These are phyloP conservation scores for Fagopyrum homotropicum DNA, from an alignment of 148 eudicot species.

Conservation along the genomic window DNA sequence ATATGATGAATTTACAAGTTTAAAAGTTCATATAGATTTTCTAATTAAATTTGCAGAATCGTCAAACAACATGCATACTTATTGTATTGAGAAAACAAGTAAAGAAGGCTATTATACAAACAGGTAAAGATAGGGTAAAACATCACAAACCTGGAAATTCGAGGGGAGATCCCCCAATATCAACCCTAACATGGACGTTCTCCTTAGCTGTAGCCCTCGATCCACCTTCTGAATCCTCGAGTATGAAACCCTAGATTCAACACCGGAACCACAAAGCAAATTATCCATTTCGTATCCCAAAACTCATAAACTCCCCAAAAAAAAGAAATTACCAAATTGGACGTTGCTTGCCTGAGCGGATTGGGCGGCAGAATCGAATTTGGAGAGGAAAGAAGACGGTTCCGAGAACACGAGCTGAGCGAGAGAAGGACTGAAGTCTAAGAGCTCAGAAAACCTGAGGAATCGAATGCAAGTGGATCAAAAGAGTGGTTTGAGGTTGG, in stretches of 20 bases:
- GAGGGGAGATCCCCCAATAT: slow-evolving; percentile 65
- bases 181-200: slow-evolving; percentile 69
- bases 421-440: slow-evolving; percentile 43
- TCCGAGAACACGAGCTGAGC: slow-evolving; percentile 43
- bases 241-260: slow-evolving; percentile 37
- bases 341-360: slow-evolving; percentile 56
- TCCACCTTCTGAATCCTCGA: slow-evolving; percentile 27
- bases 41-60: not conserved
- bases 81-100: not conserved
- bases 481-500: not conserved
- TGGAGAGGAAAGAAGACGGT: slow-evolving; percentile 44
- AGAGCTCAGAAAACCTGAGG: slow-evolving; percentile 72
- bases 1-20: not conserved
- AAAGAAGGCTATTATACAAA: too few relatives aligned
- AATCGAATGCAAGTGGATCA: not conserved
- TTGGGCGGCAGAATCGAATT: slow-evolving; percentile 56
- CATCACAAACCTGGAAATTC: slow-evolving; percentile 56
- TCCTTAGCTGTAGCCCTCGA: slow-evolving; percentile 50
- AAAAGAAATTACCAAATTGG: not conserved
- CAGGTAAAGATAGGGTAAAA: not conserved
- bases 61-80: not conserved
- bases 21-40: not conserved
- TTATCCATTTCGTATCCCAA: not conserved
- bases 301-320: not conserved
- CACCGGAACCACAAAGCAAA: not conserved